Percentiles rank a stretch among this genome's conserved stretches.
These are phyloP conservation scores for Trichoderma aggressivum DNA, from an alignment of 2,329 filamentous ascomycete genomes.

Conservation along the genomic window DNA sequence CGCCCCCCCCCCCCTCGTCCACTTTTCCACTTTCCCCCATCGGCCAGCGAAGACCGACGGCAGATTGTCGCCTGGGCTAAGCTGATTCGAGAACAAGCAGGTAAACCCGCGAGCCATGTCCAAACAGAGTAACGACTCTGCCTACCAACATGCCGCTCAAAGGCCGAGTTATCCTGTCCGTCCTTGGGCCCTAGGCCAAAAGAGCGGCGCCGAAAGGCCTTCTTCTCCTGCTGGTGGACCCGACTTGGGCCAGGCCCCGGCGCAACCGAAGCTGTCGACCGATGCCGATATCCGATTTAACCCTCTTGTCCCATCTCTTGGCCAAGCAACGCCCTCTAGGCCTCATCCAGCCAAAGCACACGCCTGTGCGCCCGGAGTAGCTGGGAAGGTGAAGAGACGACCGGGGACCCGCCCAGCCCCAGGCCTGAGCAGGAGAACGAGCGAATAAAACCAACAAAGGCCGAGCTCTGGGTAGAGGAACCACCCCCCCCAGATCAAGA, in stretches of 20 bases:
- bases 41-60: slow-evolving; percentile 18
- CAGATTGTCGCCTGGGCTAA: slow-evolving; percentile 12
- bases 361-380: slow-evolving; percentile 13
- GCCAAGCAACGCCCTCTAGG: background rate
- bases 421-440: background rate
- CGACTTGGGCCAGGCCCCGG: slow-evolving; percentile 15
- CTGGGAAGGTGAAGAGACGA: background rate
- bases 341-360: background rate
- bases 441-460: background rate
- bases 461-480: background rate
- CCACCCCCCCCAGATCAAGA: background rate
- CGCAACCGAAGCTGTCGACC: slow-evolving; percentile 18
- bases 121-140: background rate
- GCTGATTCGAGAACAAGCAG: background rate
- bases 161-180: slow-evolving; percentile 10
- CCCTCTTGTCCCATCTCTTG: background rate
- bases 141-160: background rate
- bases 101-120: background rate
- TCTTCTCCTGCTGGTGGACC: background rate
- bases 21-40: background rate
- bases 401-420: background rate
- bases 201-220: slow-evolving; percentile 8
- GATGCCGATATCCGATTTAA: slow-evolving; percentile 19
- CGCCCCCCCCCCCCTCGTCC: too few relatives aligned
- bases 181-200: background rate